Evolutionary conservation across 495 filamentous ascomycete species (phyloP).

Genomic region (Cercophora scortea): DNA sequence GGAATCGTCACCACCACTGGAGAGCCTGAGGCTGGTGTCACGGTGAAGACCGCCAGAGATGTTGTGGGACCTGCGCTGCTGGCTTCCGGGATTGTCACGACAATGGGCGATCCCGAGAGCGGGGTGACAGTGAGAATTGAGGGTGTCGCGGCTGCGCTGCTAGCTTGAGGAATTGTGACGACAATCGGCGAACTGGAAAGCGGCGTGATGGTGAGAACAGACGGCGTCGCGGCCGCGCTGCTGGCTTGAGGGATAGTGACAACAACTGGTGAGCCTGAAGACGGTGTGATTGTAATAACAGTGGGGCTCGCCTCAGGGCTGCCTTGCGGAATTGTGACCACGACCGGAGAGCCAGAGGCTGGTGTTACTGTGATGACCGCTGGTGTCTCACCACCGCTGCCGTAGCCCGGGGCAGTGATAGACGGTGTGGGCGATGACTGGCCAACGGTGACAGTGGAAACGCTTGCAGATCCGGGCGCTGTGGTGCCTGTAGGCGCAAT

Average conservation of each 20-base stretch:
- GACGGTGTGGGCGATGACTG: background rate
- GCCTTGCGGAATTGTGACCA: background rate
- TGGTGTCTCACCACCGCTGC: background rate
- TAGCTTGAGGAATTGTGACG: background rate
- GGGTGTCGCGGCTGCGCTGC: background rate
- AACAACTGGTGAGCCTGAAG: slow-evolving; percentile 6
- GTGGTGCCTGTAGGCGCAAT: background rate
- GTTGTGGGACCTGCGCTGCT: background rate
- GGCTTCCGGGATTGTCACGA: slow-evolving; percentile 1
- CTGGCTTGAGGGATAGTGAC: slow-evolving; percentile 4
- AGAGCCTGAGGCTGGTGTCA: background rate
- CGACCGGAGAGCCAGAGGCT: background rate
- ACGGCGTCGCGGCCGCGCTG: background rate
- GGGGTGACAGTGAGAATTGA: background rate
- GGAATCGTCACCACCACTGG: background rate
- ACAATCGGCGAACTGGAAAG: slow-evolving; percentile 5
- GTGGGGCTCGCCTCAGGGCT: background rate
- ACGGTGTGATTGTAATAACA: slow-evolving; percentile 8
- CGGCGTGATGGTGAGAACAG: slow-evolving; percentile 1
- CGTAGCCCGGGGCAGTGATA: slow-evolving; percentile 1
- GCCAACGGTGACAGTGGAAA: slow-evolving; percentile 3
- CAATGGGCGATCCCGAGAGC: slow-evolving; percentile 2
- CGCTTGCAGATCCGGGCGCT: background rate
- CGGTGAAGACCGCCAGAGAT: background rate
- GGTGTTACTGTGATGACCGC: background rate